Base-by-base conservation (phyloP, 1,284 basidiomycete species). In the Tetrapyrgos nigripes region DNA sequence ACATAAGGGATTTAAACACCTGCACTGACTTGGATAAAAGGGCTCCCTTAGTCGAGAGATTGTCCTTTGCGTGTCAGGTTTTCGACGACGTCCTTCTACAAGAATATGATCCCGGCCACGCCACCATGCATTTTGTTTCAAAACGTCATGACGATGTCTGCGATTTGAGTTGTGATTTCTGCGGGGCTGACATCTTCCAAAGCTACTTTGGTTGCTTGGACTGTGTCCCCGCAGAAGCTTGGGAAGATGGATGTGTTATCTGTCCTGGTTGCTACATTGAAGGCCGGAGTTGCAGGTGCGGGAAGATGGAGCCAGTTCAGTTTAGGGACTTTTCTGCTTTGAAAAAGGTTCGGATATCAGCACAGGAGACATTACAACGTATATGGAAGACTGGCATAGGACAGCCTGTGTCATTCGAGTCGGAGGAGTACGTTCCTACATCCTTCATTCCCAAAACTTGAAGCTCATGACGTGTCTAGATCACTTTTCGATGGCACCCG, bases 251-350 rank as follows among this genome's bases (percentile, higher is more conserved):
- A n/a, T 72, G 85, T 57, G 68, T 81, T 26, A 70, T 91, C 4
- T 93, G 91, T 67, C 74, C 88, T 0, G 76, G 77, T n/a, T 93
- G 91, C 70, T 92, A 87, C 64, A 80, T 82, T 9, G 91, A 93
- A 67, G 91, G 91, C 10, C 81, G 91, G 26, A 81, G 77, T 17
- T 93, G 91, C 65, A 64, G 55, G 35, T 92, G 91, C 65, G 71
- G 68, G 43, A 51, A 55, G 11, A 89, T 92, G 89, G 60, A 71
- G 10, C 83, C 88, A 0, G 75, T 78, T 52, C 88, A 91, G 66
- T 80, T 76, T 62, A 79, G 81, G 40, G 73, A 78, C 17, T 76
- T 76, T 53, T 58, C 71, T 1, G 60, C 74, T 11, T 68, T 79
- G 2, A 56, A 74, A 23, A 55, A 71, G 23, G 65, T 64, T 58